A percentile compares a stretch with the other conserved stretches of the same genome.
Evolutionary conservation across 2,329 filamentous ascomycete genomes (phyloP).

Genomic region (Hypoxylon sp.): DNA sequence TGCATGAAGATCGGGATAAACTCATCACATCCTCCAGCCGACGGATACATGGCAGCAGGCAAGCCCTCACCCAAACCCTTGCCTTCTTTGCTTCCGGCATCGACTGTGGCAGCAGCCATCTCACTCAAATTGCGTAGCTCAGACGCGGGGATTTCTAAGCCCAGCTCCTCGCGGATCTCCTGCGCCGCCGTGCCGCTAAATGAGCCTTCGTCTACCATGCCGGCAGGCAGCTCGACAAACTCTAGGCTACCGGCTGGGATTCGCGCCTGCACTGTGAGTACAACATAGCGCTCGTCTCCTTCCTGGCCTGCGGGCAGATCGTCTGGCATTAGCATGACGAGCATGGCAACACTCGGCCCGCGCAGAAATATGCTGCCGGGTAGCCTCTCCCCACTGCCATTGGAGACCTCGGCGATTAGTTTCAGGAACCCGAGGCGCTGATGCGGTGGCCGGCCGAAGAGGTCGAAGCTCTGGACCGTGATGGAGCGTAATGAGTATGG

Average conservation of each 20-base stretch:
- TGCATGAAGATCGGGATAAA: slow-evolving; percentile 70
- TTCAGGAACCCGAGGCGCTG: slow-evolving; percentile 69
- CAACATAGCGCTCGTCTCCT: slow-evolving; percentile 62
- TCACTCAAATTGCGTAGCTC: slow-evolving; percentile 67
- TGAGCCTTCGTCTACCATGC: slow-evolving; percentile 68
- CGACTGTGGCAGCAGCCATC: slow-evolving; percentile 49
- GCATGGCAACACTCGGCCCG: slow-evolving; percentile 72
- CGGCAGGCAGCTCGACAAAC: slow-evolving; percentile 69
- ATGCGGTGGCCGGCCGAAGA: slow-evolving; percentile 61
- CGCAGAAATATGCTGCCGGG: slow-evolving; percentile 69
- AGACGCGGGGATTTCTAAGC: slow-evolving; percentile 63
- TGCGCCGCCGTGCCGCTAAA: slow-evolving; percentile 70
- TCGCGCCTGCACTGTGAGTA: slow-evolving; percentile 72
- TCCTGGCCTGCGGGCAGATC: slow-evolving; percentile 52
- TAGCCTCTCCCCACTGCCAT: slow-evolving; percentile 62
- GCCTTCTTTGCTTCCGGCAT: slow-evolving; percentile 1
- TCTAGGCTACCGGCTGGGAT: slow-evolving; percentile 67
- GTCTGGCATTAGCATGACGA: slow-evolving; percentile 68
- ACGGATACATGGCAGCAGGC: slow-evolving; percentile 67
- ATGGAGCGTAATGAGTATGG: slow-evolving; percentile 67
- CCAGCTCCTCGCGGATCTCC: slow-evolving; percentile 73
- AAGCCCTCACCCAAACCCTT: slow-evolving; percentile 52
- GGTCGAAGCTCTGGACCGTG: slow-evolving; percentile 66
- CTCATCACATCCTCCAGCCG: slow-evolving; percentile 72
- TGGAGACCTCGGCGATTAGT: slow-evolving; percentile 63